phyloP scores from a whole-genome alignment of 2,329 filamentous ascomycete genomes.

The Colletotrichum aenigma region DNA sequence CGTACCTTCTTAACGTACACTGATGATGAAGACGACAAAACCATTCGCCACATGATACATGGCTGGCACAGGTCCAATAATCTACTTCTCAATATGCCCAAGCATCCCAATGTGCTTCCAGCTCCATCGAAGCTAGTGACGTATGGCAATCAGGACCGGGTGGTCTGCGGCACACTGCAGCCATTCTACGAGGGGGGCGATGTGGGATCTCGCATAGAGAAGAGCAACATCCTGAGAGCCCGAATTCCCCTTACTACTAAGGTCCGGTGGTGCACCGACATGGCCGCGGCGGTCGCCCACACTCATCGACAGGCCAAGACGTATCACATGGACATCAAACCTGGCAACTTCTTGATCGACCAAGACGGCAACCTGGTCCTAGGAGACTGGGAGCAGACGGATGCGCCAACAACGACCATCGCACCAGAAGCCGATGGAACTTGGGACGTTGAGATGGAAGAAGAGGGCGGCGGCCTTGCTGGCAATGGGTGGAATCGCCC shows the following conservation, averaged over 20 bases:
- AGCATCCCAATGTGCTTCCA: not conserved
- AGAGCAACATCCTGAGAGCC: not conserved
- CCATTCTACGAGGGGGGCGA: not conserved
- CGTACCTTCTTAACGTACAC: not conserved
- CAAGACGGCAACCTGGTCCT: not conserved
- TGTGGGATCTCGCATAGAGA: not conserved
- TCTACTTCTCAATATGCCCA: not conserved
- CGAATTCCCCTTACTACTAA: not conserved
- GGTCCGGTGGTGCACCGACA: not conserved
- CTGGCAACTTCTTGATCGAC: not conserved
- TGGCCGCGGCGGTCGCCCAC: not conserved
- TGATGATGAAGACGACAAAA: not conserved
- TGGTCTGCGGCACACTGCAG: not conserved
- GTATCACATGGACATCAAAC: not conserved
- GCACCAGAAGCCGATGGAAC: not conserved
- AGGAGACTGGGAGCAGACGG: not conserved
- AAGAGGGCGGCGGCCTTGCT: no score
- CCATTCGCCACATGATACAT: not conserved
- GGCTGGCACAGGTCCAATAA: not conserved
- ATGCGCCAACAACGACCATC: not conserved
- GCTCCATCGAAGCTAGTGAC: not conserved
- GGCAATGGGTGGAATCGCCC: not conserved
- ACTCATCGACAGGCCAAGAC: not conserved
- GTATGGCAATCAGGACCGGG: not conserved
- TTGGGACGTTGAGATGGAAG: not conserved